These are phyloP conservation scores for Tephrocybe sp. DNA, from an alignment of 768 basidiomycete genomes.

Conservation along the genomic window DNA sequence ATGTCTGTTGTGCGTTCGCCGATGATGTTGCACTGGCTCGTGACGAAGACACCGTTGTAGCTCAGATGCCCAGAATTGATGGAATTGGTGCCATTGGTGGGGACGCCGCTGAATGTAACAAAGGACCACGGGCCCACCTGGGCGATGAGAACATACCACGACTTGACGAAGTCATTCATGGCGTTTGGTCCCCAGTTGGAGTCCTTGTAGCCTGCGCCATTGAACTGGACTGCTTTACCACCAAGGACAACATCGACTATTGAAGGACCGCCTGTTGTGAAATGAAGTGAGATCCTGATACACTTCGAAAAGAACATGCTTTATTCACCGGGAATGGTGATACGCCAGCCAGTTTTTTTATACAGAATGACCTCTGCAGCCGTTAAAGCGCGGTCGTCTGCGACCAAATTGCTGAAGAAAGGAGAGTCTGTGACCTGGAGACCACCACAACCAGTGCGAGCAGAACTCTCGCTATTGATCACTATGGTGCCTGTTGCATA, in stretches of 20 bases:
- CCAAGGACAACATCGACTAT: conserved; percentile 10
- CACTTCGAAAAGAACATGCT: not conserved
- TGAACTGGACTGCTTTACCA: conserved; percentile 11
- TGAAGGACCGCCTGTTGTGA: conserved; percentile 8
- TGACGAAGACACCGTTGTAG: conserved; percentile 12
- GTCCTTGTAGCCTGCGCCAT: conserved; percentile 16
- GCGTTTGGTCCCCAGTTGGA: conserved; percentile 17
- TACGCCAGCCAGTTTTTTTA: conserved; percentile 16
- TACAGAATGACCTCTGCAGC: conserved; percentile 13
- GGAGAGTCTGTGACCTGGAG: conserved; percentile 6
- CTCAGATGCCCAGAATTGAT: conserved; percentile 17
- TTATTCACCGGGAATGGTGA: conserved; percentile 10
- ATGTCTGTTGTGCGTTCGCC: conserved; percentile 16
- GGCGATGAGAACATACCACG: conserved; percentile 19
- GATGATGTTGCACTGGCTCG: conserved; percentile 16
- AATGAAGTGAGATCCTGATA: not conserved
- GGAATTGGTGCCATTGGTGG: conserved; percentile 12
- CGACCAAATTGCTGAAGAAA: conserved; percentile 13
- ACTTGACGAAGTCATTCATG: conserved; percentile 15
- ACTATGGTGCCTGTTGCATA: conserved; percentile 9
- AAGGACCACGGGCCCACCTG: conserved; percentile 18
- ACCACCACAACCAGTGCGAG: conserved; percentile 16
- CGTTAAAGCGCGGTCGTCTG: conserved; percentile 12
- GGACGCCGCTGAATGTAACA: conserved; percentile 15
- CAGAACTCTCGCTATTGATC: conserved; percentile 10